These are phyloP conservation scores for Gonium pectorale DNA, from an alignment of 139 green algal species.

Conservation along the genomic window DNA sequence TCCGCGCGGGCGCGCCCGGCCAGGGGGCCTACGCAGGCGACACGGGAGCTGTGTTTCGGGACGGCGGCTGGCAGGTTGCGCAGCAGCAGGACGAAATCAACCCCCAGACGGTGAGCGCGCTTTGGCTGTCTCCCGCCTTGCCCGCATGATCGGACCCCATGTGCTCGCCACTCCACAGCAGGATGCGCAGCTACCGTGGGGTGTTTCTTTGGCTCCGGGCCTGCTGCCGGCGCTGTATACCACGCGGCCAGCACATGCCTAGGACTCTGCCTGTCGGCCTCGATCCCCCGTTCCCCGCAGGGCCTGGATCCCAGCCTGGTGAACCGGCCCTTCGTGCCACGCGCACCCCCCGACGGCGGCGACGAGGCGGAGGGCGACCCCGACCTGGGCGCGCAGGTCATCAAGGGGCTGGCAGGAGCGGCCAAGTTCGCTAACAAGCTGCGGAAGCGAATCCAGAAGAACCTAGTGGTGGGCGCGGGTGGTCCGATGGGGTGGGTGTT, in stretches of 20 bases:
- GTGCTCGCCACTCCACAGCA: too few species aligned
- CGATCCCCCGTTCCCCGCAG: background rate
- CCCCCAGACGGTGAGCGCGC: conserved; percentile 12
- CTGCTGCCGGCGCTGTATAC: too few species aligned
- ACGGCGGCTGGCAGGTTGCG: background rate
- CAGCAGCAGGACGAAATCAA: conserved; percentile 16
- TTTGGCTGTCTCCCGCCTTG: too few species aligned
- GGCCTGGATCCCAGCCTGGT: background rate
- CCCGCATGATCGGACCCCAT: too few species aligned
- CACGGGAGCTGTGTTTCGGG: background rate
- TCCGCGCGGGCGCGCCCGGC: background rate
- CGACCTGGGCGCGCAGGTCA: conserved; percentile 16
- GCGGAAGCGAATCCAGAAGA: conserved; percentile 58
- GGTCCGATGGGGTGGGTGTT: too few species aligned
- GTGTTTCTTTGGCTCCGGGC: too few species aligned
- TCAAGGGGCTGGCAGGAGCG: conserved; percentile 59
- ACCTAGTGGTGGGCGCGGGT: conserved; percentile 43
- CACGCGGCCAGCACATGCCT: too few species aligned
- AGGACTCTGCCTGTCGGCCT: too few species aligned
- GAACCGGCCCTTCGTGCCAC: background rate
- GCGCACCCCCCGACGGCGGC: background rate
- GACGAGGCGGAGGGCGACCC: conserved; percentile 6
- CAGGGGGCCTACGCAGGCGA: background rate
- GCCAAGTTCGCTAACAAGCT: conserved; percentile 64
- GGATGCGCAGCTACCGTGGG: too few species aligned